phyloP scores from a whole-genome alignment of 202 grass and related monocot genomes.

The Panicum virgatum region DNA sequence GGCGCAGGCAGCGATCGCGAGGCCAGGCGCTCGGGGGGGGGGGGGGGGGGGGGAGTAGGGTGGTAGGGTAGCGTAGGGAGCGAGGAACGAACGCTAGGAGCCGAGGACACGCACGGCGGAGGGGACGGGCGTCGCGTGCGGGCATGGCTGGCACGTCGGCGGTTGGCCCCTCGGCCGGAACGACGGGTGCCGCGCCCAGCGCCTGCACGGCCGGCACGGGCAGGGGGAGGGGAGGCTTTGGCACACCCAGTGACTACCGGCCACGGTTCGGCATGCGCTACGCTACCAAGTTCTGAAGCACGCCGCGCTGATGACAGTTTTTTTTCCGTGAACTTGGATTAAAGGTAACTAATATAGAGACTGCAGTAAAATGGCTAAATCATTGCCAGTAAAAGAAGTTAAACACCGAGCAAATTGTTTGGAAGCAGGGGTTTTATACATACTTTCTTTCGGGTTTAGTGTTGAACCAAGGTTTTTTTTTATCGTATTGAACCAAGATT shows the following conservation, averaged over 20 bases:
- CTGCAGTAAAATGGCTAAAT: background rate
- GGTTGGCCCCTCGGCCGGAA: conserved; percentile 3
- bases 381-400: background rate
- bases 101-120: background rate
- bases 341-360: no score
- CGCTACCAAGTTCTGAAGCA: no score
- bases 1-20: background rate
- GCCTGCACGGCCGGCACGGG: conserved; percentile 3
- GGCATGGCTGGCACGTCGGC: conserved; percentile 13
- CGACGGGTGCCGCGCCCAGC: background rate
- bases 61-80: background rate
- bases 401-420: background rate
- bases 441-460: no score
- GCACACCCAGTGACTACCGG: no score
- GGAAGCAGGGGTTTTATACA: no score
- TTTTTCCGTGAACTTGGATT: no score
- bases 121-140: no score
- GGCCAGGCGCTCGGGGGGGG: background rate
- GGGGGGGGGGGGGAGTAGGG: no score
- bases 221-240: background rate
- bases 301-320: no score
- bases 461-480: no score
- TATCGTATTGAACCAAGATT: no score
- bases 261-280: no score
- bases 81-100: background rate